Base-by-base conservation (phyloP, 2,329 filamentous ascomycete genomes). In the Colletotrichum higginsianum region DNA sequence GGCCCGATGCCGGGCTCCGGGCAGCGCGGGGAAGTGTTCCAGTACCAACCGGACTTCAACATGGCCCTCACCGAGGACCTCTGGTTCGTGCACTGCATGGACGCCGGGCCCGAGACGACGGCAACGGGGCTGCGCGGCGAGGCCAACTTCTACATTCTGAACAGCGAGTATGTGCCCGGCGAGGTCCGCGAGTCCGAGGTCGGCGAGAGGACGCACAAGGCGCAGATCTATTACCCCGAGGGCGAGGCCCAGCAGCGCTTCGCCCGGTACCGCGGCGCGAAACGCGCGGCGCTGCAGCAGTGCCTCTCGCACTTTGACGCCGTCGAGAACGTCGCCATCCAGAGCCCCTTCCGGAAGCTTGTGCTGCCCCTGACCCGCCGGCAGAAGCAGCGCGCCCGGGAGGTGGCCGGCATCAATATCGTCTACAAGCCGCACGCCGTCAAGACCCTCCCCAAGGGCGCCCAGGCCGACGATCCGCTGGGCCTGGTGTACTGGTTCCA, bases 261-360 rank as follows among this genome's bases (percentile, higher is more conserved):
- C 73, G 79, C 82, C 2, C 65, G 61, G 3, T 80, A 83, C 62
- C 83, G 84, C 13, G 86, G 85, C 1, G 80, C 79, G 65, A 80
- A 82, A 52, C 83, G 86, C 55, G 86, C 85, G 9, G 85, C 81
- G 21, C 76, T 87, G 26, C 84, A 87, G 74, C 80, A 82, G 40
- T 80, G 79, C 21, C 78, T 87, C 42, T 80, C 81, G 50, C 72
- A 78, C 15, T 81, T 86, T 57, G 76, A 78, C 40, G 82, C 76
- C 66, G 47, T 66, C 5, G 84, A 85, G 76, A 85, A 85, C 66
- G 76, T 75, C 52, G 73, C 76, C 8, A 76, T 81, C 49, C 79
- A 80, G 67, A 82, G 78, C 3, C 77, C 80, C 2, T 84, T 81
- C 78, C 79, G 80, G 35, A 79, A 80, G 0, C 76, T 84, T 12